Evolutionary conservation across 352 stramenopile species (phyloP).

Genomic region (Phytophthora litchii): DNA sequence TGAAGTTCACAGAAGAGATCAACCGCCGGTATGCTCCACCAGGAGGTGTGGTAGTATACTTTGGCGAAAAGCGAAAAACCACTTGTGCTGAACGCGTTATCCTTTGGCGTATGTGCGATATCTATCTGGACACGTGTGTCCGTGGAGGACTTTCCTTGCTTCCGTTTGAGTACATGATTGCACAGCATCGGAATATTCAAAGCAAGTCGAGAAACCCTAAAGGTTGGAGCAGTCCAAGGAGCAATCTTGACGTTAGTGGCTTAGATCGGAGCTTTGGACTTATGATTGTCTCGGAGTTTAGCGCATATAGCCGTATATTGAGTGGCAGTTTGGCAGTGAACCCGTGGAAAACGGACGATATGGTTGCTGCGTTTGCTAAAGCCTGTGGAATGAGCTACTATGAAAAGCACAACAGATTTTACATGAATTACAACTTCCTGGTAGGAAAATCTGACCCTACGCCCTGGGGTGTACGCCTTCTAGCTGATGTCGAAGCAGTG

Average conservation of each 20-base stretch:
- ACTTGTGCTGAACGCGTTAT: constrained; percentile 73
- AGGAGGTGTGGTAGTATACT: constrained; percentile 68
- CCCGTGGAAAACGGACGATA: constrained; percentile 95
- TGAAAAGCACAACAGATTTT: constrained; percentile 74
- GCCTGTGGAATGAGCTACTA: constrained; percentile 79
- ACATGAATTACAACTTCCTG: constrained; percentile 91
- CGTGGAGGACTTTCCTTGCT: constrained; percentile 72
- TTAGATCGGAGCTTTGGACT: constrained; percentile 66
- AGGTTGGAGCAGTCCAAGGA: constrained; percentile 35
- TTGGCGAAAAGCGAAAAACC: constrained; percentile 71
- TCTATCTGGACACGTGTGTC: constrained; percentile 75
- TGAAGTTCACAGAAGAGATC: constrained; percentile 91
- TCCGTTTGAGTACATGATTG: constrained; percentile 80
- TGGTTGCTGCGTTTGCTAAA: constrained; percentile 72
- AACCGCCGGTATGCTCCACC: constrained; percentile 83
- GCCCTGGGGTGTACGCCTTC: constrained; percentile 94
- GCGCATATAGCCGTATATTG: constrained; percentile 95
- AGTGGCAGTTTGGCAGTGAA: constrained; percentile 97
- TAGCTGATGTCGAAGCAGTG: constrained; percentile 93
- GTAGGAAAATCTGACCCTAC: constrained; percentile 62
- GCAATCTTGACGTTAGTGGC: constrained; percentile 25
- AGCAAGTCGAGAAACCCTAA: constrained; percentile 34
- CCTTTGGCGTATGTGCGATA: constrained; percentile 71
- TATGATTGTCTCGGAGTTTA: constrained; percentile 97
- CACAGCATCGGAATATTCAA: constrained; percentile 59